phyloP scores from a whole-genome alignment of 2,329 filamentous ascomycete genomes.

The Penicillium hordei region DNA sequence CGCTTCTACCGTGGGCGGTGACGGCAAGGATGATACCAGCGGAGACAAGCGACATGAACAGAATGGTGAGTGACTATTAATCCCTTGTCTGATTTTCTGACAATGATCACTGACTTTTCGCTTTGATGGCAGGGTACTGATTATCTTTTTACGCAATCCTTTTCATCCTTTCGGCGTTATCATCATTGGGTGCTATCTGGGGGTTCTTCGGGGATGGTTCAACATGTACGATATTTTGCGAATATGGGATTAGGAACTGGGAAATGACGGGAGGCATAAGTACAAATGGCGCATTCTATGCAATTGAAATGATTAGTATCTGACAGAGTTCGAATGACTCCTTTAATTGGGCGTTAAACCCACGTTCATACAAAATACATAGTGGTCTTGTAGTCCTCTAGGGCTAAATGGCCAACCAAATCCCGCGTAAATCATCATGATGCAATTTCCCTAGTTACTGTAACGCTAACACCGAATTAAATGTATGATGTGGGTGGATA shows the following conservation, averaged over 20 bases:
- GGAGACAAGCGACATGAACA: conserved; percentile 46
- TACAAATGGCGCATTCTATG: neutral
- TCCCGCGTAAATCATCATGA: neutral
- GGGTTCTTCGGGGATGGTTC: neutral
- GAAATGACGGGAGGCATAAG: neutral
- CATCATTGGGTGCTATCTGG: neutral
- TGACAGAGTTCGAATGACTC: neutral
- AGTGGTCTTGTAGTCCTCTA: neutral
- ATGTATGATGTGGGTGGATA: conserved; percentile 4
- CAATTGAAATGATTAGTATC: neutral
- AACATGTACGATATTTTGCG: conserved; percentile 1
- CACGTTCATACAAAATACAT: neutral
- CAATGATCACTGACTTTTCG: neutral
- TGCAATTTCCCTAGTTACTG: neutral
- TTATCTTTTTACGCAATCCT: neutral
- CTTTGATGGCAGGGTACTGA: conserved; percentile 14
- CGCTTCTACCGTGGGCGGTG: conserved; percentile 42
- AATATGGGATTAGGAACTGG: neutral
- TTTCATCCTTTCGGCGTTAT: neutral
- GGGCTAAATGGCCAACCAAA: neutral
- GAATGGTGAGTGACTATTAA: conserved; percentile 40
- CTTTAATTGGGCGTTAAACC: neutral
- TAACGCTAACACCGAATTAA: conserved; percentile 2
- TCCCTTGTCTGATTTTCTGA: neutral
- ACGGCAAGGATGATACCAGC: conserved; percentile 29